These are phyloP conservation scores for Pestalotiopsis sp. DNA, from an alignment of 2,329 filamentous ascomycete species.

Conservation along the genomic window DNA sequence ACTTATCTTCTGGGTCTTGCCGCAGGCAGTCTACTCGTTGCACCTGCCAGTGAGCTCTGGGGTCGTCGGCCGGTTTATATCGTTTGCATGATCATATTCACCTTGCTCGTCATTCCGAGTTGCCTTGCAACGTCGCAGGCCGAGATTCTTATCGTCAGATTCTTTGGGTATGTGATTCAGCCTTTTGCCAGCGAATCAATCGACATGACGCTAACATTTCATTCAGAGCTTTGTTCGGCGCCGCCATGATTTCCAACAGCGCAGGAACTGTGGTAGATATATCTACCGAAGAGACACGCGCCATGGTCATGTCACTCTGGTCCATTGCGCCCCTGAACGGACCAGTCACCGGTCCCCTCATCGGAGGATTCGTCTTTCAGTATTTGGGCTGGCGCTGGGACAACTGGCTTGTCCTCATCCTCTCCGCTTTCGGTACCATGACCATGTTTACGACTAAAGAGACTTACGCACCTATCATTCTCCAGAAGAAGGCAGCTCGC, in stretches of 20 bases:
- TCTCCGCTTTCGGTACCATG: constrained; percentile 62
- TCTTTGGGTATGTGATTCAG: constrained; percentile 60
- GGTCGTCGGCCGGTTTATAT: constrained; percentile 72
- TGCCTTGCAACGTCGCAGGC: constrained; percentile 68
- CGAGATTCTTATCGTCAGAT: constrained; percentile 71
- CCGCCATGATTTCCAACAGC: constrained; percentile 81
- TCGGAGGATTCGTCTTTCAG: constrained; percentile 80
- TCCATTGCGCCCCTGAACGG: constrained; percentile 82
- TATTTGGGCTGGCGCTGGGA: constrained; percentile 87
- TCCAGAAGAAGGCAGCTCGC: constrained; percentile 66
- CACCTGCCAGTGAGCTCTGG: constrained; percentile 73
- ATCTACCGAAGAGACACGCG: constrained; percentile 76
- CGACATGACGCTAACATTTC: constrained; percentile 26
- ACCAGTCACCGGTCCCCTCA: constrained; percentile 60
- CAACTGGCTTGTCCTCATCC: constrained; percentile 78
- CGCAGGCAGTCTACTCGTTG: constrained; percentile 69
- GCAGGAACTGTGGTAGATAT: constrained; percentile 85
- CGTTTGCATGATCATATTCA: constrained; percentile 64
- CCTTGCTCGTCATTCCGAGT: constrained; percentile 70
- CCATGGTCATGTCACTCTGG: constrained; percentile 83
- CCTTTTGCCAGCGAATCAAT: background rate
- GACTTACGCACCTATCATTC: constrained; percentile 73
- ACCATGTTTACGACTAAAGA: constrained; percentile 66
- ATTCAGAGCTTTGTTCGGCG: constrained; percentile 64
- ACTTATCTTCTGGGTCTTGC: constrained; percentile 78